Conservation (phyloP, 1,139 yeast species). For the Yarrowia galli region DNA sequence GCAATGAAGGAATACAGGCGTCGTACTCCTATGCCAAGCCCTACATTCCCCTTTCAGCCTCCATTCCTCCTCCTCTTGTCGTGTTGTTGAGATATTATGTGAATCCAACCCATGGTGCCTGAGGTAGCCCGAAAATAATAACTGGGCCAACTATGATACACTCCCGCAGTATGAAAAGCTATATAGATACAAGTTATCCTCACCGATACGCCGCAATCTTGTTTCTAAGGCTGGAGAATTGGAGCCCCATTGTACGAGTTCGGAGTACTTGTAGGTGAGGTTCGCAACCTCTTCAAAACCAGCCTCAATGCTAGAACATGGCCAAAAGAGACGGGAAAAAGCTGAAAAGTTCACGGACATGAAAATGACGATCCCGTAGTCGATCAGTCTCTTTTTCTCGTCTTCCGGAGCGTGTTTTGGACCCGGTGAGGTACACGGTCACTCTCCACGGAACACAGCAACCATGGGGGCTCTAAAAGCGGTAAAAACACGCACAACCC, state of each 20-base stretch:
- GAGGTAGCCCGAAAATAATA: neutral
- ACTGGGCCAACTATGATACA: neutral
- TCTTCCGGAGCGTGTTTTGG: neutral
- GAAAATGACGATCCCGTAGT: neutral
- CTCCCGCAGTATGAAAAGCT: neutral
- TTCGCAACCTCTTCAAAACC: too few relatives aligned
- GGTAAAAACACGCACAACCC: neutral
- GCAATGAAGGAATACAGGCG: neutral
- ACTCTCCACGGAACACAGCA: constrained; percentile 4
- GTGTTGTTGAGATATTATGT: neutral
- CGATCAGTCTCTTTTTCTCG: neutral
- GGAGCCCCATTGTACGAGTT: too few relatives aligned
- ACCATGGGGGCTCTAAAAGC: too few relatives aligned
- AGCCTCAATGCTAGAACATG: too few relatives aligned
- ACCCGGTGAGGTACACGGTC: neutral
- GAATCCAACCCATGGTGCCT: neutral
- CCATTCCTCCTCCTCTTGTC: neutral
- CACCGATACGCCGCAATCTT: neutral
- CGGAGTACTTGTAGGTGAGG: too few relatives aligned
- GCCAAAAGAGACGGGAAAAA: too few relatives aligned
- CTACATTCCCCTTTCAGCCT: neutral
- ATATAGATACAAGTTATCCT: neutral
- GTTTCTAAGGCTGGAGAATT: neutral
- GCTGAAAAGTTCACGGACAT: neutral
- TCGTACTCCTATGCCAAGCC: neutral